Base-by-base conservation (phyloP, 192 early-diverging fungal species). In the Rhizophagus clarus region DNA sequence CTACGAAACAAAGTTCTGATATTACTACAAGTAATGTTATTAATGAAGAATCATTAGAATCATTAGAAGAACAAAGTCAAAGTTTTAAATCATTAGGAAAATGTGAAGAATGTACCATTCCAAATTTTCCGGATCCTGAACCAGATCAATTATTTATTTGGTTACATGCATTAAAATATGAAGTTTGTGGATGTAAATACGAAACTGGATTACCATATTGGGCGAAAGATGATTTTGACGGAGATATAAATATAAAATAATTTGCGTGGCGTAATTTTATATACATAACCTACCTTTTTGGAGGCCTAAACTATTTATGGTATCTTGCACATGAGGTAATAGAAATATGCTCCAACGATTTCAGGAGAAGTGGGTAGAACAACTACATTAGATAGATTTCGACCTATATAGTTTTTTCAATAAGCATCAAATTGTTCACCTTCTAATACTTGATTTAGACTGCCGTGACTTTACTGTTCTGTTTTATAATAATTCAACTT, bases 111-210 rank as follows among this genome's bases (percentile, higher is more conserved):
- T 97, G 95, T 80, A 76, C 80, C 7, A 76, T 87, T 9, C 76
- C 81, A 1, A 85, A 89, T 42, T 79, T 89, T 70, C 81, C 85
- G 0, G 96, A 98, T 81, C 95, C 95, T 0, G 82, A 83, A 3
- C 90, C 89, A 1, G 90, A 95, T 68, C 89, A 97, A 83, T 88
- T 97, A 22, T 84, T 83, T 24, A 96, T 99, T 77, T 99, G 90
- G 89, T 89, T 99, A 62, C 97, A 99, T 83, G 94, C 96, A n/a
- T 95, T 89, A 87, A 89, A 90, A 71, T 97, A 97, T 83, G 85
- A 87, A 42, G 92, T 91, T 0, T 84, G 89, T 7, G 92, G 87
- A 1, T 96, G 95, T 94, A 77, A 84, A 1, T 95, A 91, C 84
- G 93, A 97, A 80, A 96, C 96, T 1, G 83, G 87, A 60, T 76